Evolutionary conservation across 805 yeast genomes (phyloP).

Genomic region (Suhomyces emberorum): DNA sequence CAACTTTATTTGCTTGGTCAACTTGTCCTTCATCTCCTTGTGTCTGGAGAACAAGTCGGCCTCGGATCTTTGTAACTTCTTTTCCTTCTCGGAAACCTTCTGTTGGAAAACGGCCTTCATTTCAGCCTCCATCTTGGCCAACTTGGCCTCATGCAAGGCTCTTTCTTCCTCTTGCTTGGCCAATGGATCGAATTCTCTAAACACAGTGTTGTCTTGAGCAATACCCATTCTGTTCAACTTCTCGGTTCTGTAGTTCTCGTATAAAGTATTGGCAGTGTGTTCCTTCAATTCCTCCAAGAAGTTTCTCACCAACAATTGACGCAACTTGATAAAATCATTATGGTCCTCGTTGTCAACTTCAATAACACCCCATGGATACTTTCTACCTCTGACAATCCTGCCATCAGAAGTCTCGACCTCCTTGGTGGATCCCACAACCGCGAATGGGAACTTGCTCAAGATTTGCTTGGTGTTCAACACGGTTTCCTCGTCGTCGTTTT

Average conservation of each 20-base stretch:
- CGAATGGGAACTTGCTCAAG: slow-evolving; percentile 78
- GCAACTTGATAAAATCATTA: slow-evolving; percentile 84
- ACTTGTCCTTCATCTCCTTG: slow-evolving; percentile 94
- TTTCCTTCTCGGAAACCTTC: slow-evolving; percentile 94
- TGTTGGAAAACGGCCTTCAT: slow-evolving; percentile 96
- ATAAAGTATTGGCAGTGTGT: slow-evolving; percentile 67
- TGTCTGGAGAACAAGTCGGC: slow-evolving; percentile 94
- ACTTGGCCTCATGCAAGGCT: slow-evolving; percentile 86
- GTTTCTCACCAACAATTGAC: slow-evolving; percentile 84
- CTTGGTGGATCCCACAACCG: slow-evolving; percentile 85
- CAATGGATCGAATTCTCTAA: slow-evolving; percentile 90
- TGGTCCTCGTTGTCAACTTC: slow-evolving; percentile 94
- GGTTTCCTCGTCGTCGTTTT: slow-evolving; percentile 83
- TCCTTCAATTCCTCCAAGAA: slow-evolving; percentile 94
- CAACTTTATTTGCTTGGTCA: slow-evolving; percentile 81
- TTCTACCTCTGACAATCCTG: slow-evolving; percentile 80
- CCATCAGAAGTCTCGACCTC: slow-evolving; percentile 73
- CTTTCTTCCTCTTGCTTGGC: slow-evolving; percentile 92
- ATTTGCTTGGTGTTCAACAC: slow-evolving; percentile 61
- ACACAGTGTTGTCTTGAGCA: slow-evolving; percentile 89
- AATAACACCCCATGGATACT: slow-evolving; percentile 95
- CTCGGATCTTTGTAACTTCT: slow-evolving; percentile 93
- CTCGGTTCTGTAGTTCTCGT: slow-evolving; percentile 85
- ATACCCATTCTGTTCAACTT: slow-evolving; percentile 81
- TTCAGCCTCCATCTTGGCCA: slow-evolving; percentile 91